Percentiles rank a stretch among this genome's conserved stretches.
phyloP scores from a whole-genome alignment of 768 basidiomycete genomes.

The Lentinula detonsa region DNA sequence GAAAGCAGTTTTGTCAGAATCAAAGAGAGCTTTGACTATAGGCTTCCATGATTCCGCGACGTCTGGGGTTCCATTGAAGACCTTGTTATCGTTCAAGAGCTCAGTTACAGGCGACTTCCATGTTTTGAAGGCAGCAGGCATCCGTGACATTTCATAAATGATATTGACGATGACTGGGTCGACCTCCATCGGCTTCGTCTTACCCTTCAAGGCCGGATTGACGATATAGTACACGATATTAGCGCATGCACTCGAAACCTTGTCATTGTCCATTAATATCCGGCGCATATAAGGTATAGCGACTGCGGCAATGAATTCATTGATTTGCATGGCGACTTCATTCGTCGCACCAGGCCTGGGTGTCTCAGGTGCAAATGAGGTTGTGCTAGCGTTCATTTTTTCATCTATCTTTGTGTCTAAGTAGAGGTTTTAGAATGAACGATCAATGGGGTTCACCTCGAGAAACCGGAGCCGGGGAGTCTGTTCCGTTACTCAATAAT shows the following conservation, averaged over 20 bases:
- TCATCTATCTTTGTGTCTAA: constrained; percentile 52
- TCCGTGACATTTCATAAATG: constrained; percentile 70
- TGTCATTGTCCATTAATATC: constrained; percentile 82
- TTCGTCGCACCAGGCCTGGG: constrained; percentile 25
- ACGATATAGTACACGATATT: constrained; percentile 85
- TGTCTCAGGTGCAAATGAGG: constrained; percentile 30
- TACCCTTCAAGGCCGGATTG: constrained; percentile 73
- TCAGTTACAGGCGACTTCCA: constrained; percentile 83
- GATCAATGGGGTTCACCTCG: constrained; percentile 8
- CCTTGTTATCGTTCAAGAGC: constrained; percentile 74
- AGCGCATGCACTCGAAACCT: constrained; percentile 68
- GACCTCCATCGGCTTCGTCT: constrained; percentile 74
- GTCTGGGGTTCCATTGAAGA: constrained; percentile 71
- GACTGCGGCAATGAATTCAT: constrained; percentile 58
- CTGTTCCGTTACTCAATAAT: constrained; percentile 56
- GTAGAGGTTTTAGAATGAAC: neutral
- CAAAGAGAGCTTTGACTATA: constrained; percentile 74
- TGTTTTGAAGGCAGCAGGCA: constrained; percentile 72
- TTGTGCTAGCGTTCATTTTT: constrained; percentile 42
- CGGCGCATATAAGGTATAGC: constrained; percentile 72
- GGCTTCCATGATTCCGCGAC: constrained; percentile 65
- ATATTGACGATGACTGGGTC: constrained; percentile 63
- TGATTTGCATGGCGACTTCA: constrained; percentile 59
- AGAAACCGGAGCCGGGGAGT: constrained; percentile 55
- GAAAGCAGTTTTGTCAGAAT: constrained; percentile 82